Evolutionary conservation across 2,329 filamentous ascomycete species (phyloP).

Genomic region (Aspergillus sp.): DNA sequence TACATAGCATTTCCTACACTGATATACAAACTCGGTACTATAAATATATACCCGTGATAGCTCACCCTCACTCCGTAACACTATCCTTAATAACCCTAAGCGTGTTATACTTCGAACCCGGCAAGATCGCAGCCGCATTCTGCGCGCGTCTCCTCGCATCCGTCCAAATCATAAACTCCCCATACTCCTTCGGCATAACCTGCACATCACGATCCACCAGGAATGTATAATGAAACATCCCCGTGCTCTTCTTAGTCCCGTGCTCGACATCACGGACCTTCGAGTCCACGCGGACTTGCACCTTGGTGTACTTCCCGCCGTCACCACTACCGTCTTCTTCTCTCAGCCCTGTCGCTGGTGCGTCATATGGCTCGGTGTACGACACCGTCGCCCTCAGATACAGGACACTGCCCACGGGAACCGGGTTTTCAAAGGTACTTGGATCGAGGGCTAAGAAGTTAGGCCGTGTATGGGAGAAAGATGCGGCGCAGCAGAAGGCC

Average conservation of each 20-base stretch:
- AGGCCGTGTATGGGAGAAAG: constrained; percentile 62
- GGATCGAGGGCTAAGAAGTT: constrained; percentile 68
- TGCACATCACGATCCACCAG: constrained; percentile 58
- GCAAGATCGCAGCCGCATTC: constrained; percentile 43
- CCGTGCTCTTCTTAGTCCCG: constrained; percentile 59
- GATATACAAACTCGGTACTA: no score
- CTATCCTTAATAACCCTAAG: constrained; percentile 29
- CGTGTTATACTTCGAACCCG: constrained; percentile 26
- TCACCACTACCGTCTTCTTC: constrained; percentile 38
- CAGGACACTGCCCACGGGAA: constrained; percentile 66
- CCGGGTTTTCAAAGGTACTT: constrained; percentile 67
- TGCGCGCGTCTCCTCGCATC: constrained; percentile 53
- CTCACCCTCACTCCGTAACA: constrained; percentile 33
- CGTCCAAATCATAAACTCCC: constrained; percentile 60
- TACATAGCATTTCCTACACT: no score
- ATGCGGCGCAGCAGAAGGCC: constrained; percentile 67
- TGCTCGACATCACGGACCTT: constrained; percentile 68
- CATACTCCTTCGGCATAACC: constrained; percentile 59
- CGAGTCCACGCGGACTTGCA: constrained; percentile 65
- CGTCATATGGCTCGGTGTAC: constrained; percentile 55
- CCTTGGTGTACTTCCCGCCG: constrained; percentile 48
- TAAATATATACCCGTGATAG: no score
- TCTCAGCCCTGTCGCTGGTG: no score
- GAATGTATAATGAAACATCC: constrained; percentile 72
- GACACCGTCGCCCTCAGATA: constrained; percentile 67